phyloP scores from a whole-genome alignment of 2,329 filamentous ascomycete genomes.

The Blumeria hordei region DNA sequence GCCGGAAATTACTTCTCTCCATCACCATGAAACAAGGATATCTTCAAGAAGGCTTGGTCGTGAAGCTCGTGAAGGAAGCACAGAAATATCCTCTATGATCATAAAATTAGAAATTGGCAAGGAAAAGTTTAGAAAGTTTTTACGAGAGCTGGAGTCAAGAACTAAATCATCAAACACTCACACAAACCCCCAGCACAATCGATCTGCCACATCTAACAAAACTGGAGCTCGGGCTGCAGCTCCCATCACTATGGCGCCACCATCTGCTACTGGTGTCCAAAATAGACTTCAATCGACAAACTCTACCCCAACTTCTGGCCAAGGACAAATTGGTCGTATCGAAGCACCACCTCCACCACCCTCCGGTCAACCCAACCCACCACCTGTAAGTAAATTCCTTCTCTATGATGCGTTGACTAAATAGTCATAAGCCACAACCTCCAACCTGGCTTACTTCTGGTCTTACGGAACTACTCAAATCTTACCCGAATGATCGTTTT shows the following conservation, averaged over 20 bases:
- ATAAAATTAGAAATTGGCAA: conserved; percentile 53
- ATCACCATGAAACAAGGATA: conserved; percentile 49
- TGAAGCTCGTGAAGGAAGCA: conserved; percentile 53
- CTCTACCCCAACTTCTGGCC: conserved; percentile 14
- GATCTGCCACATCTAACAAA: conserved; percentile 20
- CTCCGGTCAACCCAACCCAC: conserved; percentile 25
- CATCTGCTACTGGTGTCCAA: conserved; percentile 17
- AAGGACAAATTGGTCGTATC: conserved; percentile 38
- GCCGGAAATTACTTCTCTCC: conserved; percentile 47
- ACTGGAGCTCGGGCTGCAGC: conserved; percentile 20
- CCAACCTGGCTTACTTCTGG: conserved; percentile 65
- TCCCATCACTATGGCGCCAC: conserved; percentile 29
- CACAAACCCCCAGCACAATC: conserved; percentile 21
- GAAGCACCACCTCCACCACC: conserved; percentile 36
- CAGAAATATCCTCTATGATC: conserved; percentile 37
- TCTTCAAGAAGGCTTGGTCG: conserved; percentile 32
- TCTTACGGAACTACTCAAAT: conserved; percentile 42
- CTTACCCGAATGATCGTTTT: conserved; percentile 61
- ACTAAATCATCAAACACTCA: conserved; percentile 17
- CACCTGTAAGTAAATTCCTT: conserved; percentile 29
- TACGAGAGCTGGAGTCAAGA: conserved; percentile 27
- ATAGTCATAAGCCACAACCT: conserved; percentile 41
- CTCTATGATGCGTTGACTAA: background rate
- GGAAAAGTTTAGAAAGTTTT: conserved; percentile 43
- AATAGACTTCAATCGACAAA: conserved; percentile 11